These are phyloP conservation scores for Gentiana straminea DNA, from an alignment of 257 asterid genomes.

Conservation along the genomic window DNA sequence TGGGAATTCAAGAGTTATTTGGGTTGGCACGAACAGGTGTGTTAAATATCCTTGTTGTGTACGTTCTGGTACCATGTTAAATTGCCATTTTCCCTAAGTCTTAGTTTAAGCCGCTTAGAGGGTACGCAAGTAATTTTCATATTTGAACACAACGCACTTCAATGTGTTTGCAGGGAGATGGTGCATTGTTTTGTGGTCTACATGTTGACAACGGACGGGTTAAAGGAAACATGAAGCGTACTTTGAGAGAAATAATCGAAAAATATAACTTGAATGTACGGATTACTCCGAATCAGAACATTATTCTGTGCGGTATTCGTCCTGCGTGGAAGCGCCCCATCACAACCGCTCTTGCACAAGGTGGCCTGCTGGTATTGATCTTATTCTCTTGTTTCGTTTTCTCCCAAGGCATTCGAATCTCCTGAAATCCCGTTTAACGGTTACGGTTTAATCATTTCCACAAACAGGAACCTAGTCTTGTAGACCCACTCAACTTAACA, in stretches of 20 bases:
- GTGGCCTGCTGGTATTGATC: conserved; percentile 74
- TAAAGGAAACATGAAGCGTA: conserved; percentile 68
- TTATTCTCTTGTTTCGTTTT: no score
- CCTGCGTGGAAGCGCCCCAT: conserved; percentile 82
- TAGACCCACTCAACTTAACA: conserved; percentile 88
- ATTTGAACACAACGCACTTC: no score
- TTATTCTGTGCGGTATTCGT: conserved; percentile 65
- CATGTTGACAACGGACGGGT: conserved; percentile 91
- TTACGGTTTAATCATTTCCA: neutral
- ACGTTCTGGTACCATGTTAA: no score
- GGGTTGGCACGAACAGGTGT: conserved; percentile 99
- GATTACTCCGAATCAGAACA: conserved; percentile 90
- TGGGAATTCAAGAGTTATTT: conserved; percentile 95
- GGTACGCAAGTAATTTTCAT: no score
- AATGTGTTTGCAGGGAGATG: conserved; percentile 61
- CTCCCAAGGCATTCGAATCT: neutral
- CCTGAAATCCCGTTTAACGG: neutral
- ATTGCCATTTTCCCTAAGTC: no score
- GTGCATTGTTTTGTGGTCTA: conserved; percentile 80
- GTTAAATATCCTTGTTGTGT: neutral
- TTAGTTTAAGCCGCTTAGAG: no score
- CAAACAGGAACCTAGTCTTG: conserved; percentile 78
- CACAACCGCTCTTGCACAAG: conserved; percentile 86
- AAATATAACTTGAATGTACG: conserved; percentile 82
- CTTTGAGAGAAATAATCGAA: conserved; percentile 74